Evolutionary conservation across 1,284 basidiomycete species (phyloP).

Genomic region (Apiotrichum montevideense): DNA sequence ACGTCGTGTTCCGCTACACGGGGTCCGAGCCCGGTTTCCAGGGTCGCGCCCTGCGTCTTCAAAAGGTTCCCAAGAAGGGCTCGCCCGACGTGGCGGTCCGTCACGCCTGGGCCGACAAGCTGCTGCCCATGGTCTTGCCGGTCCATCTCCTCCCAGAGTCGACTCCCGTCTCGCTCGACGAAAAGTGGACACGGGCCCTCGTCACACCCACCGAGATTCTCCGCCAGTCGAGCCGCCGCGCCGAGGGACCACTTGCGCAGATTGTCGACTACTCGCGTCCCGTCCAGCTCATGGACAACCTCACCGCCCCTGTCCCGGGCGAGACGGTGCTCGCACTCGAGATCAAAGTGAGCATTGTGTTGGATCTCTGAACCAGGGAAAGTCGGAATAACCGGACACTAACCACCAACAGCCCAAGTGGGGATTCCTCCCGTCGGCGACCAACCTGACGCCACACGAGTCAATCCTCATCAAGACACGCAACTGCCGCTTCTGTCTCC

Average conservation of each 20-base stretch:
- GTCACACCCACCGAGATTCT: conserved; percentile 49
- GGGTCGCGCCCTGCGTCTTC: conserved; percentile 59
- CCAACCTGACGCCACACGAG: conserved; percentile 54
- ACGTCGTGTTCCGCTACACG: conserved; percentile 73
- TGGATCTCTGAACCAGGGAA: too few relatives aligned
- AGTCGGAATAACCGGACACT: background rate
- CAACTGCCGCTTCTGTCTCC: conserved; percentile 83
- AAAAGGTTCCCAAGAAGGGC: conserved; percentile 1
- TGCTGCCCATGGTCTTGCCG: conserved; percentile 53
- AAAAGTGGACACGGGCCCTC: conserved; percentile 60
- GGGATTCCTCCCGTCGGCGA: conserved; percentile 70
- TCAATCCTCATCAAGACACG: conserved; percentile 59
- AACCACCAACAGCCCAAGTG: conserved; percentile 66
- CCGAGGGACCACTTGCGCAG: conserved; percentile 48
- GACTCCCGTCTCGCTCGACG: conserved; percentile 53
- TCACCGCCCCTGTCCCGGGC: conserved; percentile 51
- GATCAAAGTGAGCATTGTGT: conserved; percentile 58
- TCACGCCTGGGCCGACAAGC: conserved; percentile 23
- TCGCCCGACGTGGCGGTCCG: conserved; percentile 7
- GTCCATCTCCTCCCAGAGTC: conserved; percentile 56
- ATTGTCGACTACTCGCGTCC: conserved; percentile 60
- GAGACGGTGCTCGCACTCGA: conserved; percentile 59
- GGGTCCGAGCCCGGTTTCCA: conserved; percentile 55
- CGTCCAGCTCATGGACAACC: conserved; percentile 54
- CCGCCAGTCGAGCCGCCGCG: conserved; percentile 56